Evolutionary conservation across 2,329 filamentous ascomycete genomes (phyloP).

Genomic region (Dactylonectria macrodidyma): DNA sequence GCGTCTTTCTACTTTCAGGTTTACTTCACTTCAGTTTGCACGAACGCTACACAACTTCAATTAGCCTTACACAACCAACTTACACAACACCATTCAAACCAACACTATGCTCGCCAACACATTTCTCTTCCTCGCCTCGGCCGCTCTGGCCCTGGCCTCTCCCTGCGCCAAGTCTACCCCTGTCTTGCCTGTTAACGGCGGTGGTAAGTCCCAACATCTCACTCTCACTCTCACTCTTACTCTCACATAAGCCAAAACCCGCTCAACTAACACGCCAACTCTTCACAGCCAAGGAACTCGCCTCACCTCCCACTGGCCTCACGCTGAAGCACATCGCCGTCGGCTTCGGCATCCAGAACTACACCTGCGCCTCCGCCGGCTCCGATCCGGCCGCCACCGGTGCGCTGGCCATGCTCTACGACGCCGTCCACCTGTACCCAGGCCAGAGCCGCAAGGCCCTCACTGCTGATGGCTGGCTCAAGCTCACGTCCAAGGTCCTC

Average conservation of each 20-base stretch:
- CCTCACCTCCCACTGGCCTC: slow-evolving; percentile 55
- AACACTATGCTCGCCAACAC: slow-evolving; percentile 53
- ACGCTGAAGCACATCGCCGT: slow-evolving; percentile 70
- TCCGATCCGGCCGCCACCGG: slow-evolving; percentile 60
- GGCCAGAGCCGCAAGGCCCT: slow-evolving; percentile 58
- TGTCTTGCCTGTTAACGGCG: slow-evolving; percentile 57
- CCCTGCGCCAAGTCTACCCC: slow-evolving; percentile 45
- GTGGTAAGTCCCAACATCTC: slow-evolving; percentile 49
- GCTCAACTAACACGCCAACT: slow-evolving; percentile 37
- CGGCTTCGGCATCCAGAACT: slow-evolving; percentile 79
- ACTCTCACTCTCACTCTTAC: not conserved
- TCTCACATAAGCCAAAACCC: not conserved
- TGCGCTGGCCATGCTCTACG: slow-evolving; percentile 74
- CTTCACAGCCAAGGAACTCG: slow-evolving; percentile 59
- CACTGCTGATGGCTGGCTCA: slow-evolving; percentile 54
- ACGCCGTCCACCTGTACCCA: slow-evolving; percentile 68
- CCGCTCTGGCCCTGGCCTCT: slow-evolving; percentile 51
- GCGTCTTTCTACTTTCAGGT: not conserved
- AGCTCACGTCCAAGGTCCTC: slow-evolving; percentile 59
- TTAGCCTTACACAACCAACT: not conserved
- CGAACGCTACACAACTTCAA: slow-evolving; percentile 23
- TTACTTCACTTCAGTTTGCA: slow-evolving; percentile 13
- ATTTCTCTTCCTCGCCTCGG: slow-evolving; percentile 52
- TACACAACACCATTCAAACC: not conserved
- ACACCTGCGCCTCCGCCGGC: slow-evolving; percentile 67